Evolutionary conservation across 257 asterid species (phyloP), one percentile per base, ranked within the genome.

Genomic region (Plectranthus barbatus): DNA sequence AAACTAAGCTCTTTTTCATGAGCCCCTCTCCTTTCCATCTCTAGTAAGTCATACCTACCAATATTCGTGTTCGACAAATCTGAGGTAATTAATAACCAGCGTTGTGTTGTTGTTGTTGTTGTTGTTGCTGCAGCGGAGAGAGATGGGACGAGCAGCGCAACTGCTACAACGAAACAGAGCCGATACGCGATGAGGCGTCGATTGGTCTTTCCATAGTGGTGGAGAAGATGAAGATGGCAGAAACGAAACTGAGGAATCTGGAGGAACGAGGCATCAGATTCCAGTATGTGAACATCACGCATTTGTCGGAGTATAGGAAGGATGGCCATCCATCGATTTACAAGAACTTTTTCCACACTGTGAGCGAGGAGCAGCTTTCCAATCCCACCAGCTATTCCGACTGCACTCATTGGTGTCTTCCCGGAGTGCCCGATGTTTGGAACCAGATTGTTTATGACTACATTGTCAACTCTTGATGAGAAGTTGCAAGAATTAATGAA

Each of bases 381-480:
- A 13, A 56, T 7, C 56, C 53, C 0, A 0, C 5, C 2, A 57
- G 45, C 64, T 56, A 46, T 14, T 56, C 76, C 9, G 76, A 71
- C 10, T 81, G 85, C 59, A 21, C 69, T 3, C 82, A 81, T 21
- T 81, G 85, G 91, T 79, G 90, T 41, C 80, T 80, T 0, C 90
- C 86, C 0, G 90, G 90, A 12, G 87, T 84, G 34, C 85, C 84
- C 9, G 84, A 79, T 39, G 72, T 71, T n/a, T 84, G 87, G 87
- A 84, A 79, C 50, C 71, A 84, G 17, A 55, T 82, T 40, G 70
- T 85, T 6, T 78, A 65, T 58, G 64, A 79, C 7, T 73, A 80
- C 29, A 77, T 83, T 45, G 21, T 71, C 17, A 63, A 46, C 19
- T 56, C 15, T 4, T 71, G 66, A 57, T 17, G 20, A 39, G 4